Evolutionary conservation across 306 rosid species (phyloP).

Genomic region (Hylodesmum podocarpum): DNA sequence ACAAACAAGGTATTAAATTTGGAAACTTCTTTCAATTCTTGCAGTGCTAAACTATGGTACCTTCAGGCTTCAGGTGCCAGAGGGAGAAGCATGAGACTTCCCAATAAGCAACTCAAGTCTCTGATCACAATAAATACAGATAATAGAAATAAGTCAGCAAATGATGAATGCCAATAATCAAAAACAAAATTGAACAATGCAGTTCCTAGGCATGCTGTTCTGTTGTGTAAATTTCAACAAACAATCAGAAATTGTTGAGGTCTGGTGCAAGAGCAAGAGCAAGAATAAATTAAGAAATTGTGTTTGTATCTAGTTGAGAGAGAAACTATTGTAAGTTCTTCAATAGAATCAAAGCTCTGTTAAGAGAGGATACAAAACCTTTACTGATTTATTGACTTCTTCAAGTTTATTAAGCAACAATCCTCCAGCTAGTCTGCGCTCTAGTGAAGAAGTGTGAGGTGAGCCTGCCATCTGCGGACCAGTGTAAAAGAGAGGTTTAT

Average conservation of each 20-base stretch:
- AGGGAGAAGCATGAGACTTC: conserved; percentile 46
- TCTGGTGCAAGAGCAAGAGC: not conserved
- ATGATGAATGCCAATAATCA: not conserved
- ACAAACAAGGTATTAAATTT: conserved; percentile 6
- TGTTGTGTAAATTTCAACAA: not conserved
- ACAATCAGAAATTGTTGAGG: not conserved
- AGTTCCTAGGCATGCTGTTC: too few species aligned
- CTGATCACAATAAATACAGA: conserved; percentile 43
- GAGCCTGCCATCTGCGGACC: conserved; percentile 58
- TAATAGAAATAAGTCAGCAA: not conserved
- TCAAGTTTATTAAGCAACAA: conserved; percentile 69
- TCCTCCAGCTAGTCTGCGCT: conserved; percentile 58
- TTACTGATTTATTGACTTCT: conserved; percentile 82
- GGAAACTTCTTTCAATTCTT: conserved; percentile 21
- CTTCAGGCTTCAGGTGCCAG: conserved; percentile 37
- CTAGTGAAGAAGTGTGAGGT: conserved; percentile 45
- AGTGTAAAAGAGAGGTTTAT: not conserved
- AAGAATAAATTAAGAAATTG: not conserved
- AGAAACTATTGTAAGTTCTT: not conserved
- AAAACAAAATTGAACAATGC: conserved; percentile 4
- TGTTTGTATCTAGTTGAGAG: not conserved
- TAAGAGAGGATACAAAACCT: conserved; percentile 50
- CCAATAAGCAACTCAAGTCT: conserved; percentile 65
- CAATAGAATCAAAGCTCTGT: conserved; percentile 8
- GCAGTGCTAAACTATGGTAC: not conserved